Evolutionary conservation across 352 stramenopile species (phyloP).

Genomic region (Phytopythium kandeliae): DNA sequence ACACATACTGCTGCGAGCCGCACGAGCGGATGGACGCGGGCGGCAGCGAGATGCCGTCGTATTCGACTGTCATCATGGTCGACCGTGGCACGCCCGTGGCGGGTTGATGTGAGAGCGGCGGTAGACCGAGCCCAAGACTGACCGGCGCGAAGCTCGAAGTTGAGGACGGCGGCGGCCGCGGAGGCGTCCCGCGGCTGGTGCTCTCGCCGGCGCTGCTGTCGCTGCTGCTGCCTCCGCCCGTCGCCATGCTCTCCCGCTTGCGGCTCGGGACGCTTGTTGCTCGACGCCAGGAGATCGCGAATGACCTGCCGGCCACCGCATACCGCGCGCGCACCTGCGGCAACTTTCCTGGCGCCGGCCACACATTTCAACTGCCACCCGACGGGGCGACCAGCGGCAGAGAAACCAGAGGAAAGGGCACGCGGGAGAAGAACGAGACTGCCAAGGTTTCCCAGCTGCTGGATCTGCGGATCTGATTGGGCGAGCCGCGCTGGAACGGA

Average conservation of each 20-base stretch:
- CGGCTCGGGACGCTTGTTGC: background rate
- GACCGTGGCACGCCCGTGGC: constrained; percentile 19
- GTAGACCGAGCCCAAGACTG: constrained; percentile 15
- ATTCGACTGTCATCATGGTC: constrained; percentile 55
- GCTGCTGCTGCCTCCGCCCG: background rate
- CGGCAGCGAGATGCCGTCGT: constrained; percentile 51
- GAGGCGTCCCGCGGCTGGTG: constrained; percentile 18
- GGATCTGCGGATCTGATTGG: constrained; percentile 2
- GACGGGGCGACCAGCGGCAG: too few species aligned
- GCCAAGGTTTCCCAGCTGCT: too few species aligned
- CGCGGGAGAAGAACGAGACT: background rate
- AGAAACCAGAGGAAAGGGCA: constrained; percentile 1
- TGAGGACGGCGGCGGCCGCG: constrained; percentile 14
- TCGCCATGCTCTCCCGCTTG: background rate
- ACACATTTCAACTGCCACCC: too few species aligned
- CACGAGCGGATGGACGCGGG: constrained; percentile 65
- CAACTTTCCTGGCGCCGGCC: too few species aligned
- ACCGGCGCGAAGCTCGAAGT: background rate
- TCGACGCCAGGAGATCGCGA: constrained; percentile 2
- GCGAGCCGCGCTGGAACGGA: background rate
- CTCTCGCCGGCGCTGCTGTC: background rate
- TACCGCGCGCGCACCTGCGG: too few species aligned
- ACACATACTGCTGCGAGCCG: constrained; percentile 70
- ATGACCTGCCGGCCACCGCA: background rate
- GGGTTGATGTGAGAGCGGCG: constrained; percentile 16